These are phyloP conservation scores for Scortechinia acanthostroma DNA, from an alignment of 2,329 filamentous ascomycete species.

Conservation along the genomic window DNA sequence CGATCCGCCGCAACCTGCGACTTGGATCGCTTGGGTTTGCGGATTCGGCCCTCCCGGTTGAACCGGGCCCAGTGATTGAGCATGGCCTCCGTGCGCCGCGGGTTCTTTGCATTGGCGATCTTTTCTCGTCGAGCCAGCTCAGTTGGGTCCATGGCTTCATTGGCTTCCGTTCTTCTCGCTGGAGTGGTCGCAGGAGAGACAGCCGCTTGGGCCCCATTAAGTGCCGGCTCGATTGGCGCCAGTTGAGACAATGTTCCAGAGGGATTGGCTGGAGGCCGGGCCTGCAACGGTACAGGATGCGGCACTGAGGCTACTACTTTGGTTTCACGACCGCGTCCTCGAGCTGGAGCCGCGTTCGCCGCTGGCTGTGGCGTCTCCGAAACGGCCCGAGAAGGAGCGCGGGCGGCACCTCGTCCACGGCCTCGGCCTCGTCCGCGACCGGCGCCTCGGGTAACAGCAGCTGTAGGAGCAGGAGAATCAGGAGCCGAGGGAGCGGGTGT, in stretches of 20 bases:
- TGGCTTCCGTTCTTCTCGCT: neutral
- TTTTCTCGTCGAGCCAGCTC: constrained; percentile 20
- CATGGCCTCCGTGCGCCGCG: constrained; percentile 31
- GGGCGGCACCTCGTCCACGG: neutral
- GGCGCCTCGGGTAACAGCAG: neutral
- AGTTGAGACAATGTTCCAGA: too few relatives aligned
- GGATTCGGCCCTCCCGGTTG: constrained; percentile 28
- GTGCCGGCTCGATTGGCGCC: too few relatives aligned
- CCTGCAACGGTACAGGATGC: too few relatives aligned
- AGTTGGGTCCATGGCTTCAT: constrained; percentile 5
- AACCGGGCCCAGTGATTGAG: constrained; percentile 32
- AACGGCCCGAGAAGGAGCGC: neutral
- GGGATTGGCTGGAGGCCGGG: too few relatives aligned
- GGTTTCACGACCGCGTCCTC: neutral
- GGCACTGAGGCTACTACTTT: too few relatives aligned
- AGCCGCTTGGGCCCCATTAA: too few relatives aligned
- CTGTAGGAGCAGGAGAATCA: too few relatives aligned
- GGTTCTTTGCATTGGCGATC: constrained; percentile 30
- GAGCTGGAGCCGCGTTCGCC: neutral
- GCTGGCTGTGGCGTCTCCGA: constrained; percentile 2
- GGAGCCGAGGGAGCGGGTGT: too few relatives aligned
- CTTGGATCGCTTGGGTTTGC: constrained; percentile 31
- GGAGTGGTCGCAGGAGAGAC: neutral
- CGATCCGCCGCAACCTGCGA: constrained; percentile 30
- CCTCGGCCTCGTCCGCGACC: neutral